These are phyloP conservation scores for Backusella mclennaniae DNA, from an alignment of 192 early-diverging fungal species.

Conservation along the genomic window DNA sequence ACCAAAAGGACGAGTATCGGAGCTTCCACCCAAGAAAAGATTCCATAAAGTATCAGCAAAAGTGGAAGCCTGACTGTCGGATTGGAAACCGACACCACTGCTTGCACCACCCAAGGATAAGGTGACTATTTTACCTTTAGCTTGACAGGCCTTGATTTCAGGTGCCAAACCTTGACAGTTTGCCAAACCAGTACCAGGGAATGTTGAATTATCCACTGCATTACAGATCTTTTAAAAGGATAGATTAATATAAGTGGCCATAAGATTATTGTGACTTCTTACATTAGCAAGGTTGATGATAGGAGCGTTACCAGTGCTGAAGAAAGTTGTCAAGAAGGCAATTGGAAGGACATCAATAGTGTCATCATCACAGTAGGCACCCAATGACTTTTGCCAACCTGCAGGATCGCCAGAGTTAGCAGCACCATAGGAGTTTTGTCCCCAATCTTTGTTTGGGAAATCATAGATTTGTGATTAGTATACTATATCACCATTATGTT, in stretches of 20 bases:
- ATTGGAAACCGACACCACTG: constrained; percentile 54
- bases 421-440: constrained; percentile 40
- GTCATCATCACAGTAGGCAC: constrained; percentile 59
- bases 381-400: constrained; percentile 27
- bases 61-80: constrained; percentile 29
- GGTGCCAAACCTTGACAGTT: constrained; percentile 53
- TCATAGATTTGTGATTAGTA: neutral
- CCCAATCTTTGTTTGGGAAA: constrained; percentile 29
- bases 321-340: constrained; percentile 57
- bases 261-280: constrained; percentile 6
- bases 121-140: constrained; percentile 57
- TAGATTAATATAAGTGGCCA: neutral
- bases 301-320: constrained; percentile 38
- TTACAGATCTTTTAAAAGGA: constrained; percentile 30
- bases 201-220: constrained; percentile 44
- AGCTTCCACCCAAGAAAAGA: constrained; percentile 55
- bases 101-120: constrained; percentile 67
- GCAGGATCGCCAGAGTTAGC: constrained; percentile 19
- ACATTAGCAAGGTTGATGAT: constrained; percentile 55
- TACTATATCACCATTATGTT: neutral
- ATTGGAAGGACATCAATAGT: constrained; percentile 57
- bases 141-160: constrained; percentile 67
- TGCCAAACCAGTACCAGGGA: constrained; percentile 49
- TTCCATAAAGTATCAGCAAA: constrained; percentile 60
- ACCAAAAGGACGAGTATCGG: constrained; percentile 53